phyloP scores from a whole-genome alignment of 768 basidiomycete genomes.

The Gloeophyllum trabeum region DNA sequence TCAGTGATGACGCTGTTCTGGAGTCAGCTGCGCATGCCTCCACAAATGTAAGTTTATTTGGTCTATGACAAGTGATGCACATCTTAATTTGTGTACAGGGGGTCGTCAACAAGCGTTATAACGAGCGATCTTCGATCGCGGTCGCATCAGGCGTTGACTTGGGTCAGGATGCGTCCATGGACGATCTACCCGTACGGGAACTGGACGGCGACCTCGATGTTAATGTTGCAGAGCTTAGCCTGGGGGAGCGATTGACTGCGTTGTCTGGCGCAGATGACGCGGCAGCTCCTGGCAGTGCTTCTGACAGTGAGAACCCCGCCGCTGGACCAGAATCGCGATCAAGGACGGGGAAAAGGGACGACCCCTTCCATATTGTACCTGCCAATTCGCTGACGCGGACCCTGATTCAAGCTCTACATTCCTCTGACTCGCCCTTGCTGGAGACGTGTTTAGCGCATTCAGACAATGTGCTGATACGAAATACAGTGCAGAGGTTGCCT shows the following conservation, averaged over 20 bases:
- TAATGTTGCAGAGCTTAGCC: slow-evolving; percentile 81
- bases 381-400: slow-evolving; percentile 87
- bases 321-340: slow-evolving; percentile 14
- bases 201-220: slow-evolving; percentile 68
- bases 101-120: slow-evolving; percentile 52
- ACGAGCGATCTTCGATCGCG: slow-evolving; percentile 47
- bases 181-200: slow-evolving; percentile 36
- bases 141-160: slow-evolving; percentile 57
- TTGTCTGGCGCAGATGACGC: slow-evolving; percentile 34
- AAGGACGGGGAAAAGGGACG: slow-evolving; percentile 17
- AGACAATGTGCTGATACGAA: slow-evolving; percentile 67
- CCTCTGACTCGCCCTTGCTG: slow-evolving; percentile 78
- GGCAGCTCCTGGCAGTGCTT: slow-evolving; percentile 23
- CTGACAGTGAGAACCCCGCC: slow-evolving; percentile 34
- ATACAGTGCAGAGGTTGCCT: slow-evolving; percentile 80
- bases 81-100: slow-evolving; percentile 17
- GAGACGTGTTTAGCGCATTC: slow-evolving; percentile 84
- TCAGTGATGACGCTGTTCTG: slow-evolving; percentile 22
- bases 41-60: too few relatives aligned
- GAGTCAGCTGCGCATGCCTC: slow-evolving; percentile 12
- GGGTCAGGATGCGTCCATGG: slow-evolving; percentile 41
- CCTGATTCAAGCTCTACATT: slow-evolving; percentile 92
- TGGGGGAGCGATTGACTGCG: slow-evolving; percentile 83
- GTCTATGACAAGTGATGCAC: too few relatives aligned
- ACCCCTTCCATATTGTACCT: slow-evolving; percentile 36